These are phyloP conservation scores for Crithidia acanthocephali DNA, from an alignment of 208 protist species.

Conservation along the genomic window DNA sequence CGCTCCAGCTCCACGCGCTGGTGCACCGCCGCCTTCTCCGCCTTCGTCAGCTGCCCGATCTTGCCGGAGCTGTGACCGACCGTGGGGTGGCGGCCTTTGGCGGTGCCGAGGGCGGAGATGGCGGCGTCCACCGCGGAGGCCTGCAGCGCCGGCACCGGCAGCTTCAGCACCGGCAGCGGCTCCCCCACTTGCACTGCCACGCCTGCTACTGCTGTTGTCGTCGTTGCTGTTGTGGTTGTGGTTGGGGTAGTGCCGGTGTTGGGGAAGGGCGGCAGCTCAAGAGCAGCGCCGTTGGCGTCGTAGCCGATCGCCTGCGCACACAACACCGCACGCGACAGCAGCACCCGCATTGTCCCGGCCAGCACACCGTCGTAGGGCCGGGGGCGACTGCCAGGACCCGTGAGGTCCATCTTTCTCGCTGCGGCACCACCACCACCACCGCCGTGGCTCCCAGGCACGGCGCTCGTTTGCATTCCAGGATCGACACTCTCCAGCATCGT, in stretches of 20 bases:
- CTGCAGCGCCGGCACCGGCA: constrained; percentile 36
- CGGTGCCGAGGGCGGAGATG: constrained; percentile 12
- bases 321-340: constrained; percentile 64
- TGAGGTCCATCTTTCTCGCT: too few species aligned
- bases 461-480: constrained; percentile 17
- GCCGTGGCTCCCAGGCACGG: not conserved
- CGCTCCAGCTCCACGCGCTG: constrained; percentile 41
- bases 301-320: constrained; percentile 68
- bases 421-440: not conserved
- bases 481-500: constrained; percentile 63
- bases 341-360: constrained; percentile 68
- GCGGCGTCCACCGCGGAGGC: constrained; percentile 32
- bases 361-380: constrained; percentile 59
- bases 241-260: not conserved
- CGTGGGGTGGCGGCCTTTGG: constrained; percentile 15
- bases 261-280: constrained; percentile 24
- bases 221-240: not conserved
- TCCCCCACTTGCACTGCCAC: not conserved
- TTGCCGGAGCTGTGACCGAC: constrained; percentile 35
- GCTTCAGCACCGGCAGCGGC: constrained; percentile 33
- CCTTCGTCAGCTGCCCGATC: constrained; percentile 27
- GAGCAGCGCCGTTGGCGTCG: constrained; percentile 26
- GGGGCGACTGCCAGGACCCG: not conserved
- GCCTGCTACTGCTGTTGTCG: not conserved
- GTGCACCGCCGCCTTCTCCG: constrained; percentile 31